These are phyloP conservation scores for Psophocarpus tetragonolobus DNA, from an alignment of 306 rosid species.

Conservation along the genomic window DNA sequence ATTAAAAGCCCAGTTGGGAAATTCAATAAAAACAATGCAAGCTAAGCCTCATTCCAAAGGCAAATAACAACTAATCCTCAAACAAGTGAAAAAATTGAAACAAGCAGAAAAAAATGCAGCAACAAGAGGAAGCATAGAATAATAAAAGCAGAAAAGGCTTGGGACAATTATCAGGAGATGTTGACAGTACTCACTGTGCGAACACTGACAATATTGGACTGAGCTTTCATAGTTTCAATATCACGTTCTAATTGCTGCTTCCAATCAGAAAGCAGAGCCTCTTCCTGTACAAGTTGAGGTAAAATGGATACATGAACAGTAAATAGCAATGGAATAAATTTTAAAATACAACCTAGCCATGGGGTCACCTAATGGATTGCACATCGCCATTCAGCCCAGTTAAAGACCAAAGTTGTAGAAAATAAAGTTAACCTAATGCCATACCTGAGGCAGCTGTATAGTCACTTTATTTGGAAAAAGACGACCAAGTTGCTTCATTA, in stretches of 20 bases:
- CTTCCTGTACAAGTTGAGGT: constrained; percentile 61
- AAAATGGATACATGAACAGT: constrained; percentile 14
- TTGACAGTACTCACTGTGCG: constrained; percentile 62
- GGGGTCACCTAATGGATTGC: too few relatives aligned
- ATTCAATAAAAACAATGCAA: not conserved
- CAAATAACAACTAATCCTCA: not conserved
- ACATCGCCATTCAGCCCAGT: too few relatives aligned
- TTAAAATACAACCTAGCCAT: too few relatives aligned
- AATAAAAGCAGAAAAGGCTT: constrained; percentile 7
- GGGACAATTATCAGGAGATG: constrained; percentile 5
- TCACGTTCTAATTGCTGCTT: constrained; percentile 89
- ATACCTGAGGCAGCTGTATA: constrained; percentile 92
- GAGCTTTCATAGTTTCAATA: constrained; percentile 82
- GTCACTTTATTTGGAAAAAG: constrained; percentile 91
- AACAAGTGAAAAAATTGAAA: constrained; percentile 19
- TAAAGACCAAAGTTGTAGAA: too few relatives aligned
- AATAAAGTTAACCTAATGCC: not conserved
- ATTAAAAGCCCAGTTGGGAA: not conserved
- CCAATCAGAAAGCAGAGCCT: constrained; percentile 76
- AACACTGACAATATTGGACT: constrained; percentile 71
- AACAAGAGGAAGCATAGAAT: constrained; percentile 15
- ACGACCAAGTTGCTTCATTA: constrained; percentile 79
- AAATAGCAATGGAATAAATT: constrained; percentile 23
- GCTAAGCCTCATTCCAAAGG: not conserved
- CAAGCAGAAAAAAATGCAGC: not conserved